A percentile compares a stretch with the other conserved stretches of the same genome.
These are phyloP conservation scores for Penicillium atrosanguineum DNA, from an alignment of 495 filamentous ascomycete species.

Conservation along the genomic window DNA sequence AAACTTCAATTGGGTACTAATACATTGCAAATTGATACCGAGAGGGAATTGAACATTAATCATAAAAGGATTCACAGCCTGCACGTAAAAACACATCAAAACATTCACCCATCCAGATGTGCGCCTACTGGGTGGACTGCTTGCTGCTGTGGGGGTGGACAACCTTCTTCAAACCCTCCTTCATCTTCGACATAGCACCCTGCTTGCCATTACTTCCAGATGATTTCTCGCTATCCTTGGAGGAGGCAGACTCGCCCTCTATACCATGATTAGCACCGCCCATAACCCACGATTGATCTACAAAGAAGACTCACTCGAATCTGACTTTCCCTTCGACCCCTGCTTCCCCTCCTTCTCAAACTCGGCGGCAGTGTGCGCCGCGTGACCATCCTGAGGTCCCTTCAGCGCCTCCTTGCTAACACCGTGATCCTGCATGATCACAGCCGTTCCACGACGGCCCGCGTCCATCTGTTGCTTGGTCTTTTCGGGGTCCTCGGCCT, in stretches of 20 bases:
- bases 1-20: constrained; percentile 4
- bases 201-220: constrained; percentile 13
- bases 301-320: constrained; percentile 1
- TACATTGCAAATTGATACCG: constrained; percentile 3
- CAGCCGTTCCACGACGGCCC: background rate
- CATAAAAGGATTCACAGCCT: background rate
- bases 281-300: background rate
- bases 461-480: background rate
- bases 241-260: background rate
- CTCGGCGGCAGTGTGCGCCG: constrained; percentile 25
- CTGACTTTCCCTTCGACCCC: background rate
- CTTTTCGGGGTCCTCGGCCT: background rate
- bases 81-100: background rate
- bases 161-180: constrained; percentile 32
- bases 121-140: background rate
- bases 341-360: constrained; percentile 25
- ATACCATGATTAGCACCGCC: background rate
- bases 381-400: constrained; percentile 29
- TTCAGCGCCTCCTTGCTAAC: constrained; percentile 37
- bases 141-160: constrained; percentile 16
- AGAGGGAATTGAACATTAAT: constrained; percentile 1
- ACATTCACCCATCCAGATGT: background rate
- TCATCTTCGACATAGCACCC: constrained; percentile 27
- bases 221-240: constrained; percentile 5
- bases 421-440: background rate